These are phyloP conservation scores for Periconia sp. DNA, from an alignment of 2,329 filamentous ascomycete species.

Conservation along the genomic window DNA sequence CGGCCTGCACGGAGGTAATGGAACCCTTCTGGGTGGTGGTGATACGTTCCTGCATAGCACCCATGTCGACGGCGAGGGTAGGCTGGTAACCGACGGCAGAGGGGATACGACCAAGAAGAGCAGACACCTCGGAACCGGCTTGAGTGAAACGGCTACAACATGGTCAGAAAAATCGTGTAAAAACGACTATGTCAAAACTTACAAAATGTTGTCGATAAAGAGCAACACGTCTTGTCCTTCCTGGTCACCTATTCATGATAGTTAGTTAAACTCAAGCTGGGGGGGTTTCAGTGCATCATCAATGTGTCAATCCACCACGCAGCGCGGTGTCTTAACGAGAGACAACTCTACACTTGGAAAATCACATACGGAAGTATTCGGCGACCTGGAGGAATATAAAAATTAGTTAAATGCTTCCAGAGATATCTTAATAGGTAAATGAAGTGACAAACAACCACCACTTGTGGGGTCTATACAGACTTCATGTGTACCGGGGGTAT, in stretches of 20 bases:
- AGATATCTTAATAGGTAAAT: neutral
- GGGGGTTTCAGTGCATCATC: too few relatives aligned
- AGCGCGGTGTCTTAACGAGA: too few relatives aligned
- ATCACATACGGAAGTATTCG: constrained; percentile 71
- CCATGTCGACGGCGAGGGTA: constrained; percentile 39
- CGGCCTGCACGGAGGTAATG: constrained; percentile 99
- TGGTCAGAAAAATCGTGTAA: constrained; percentile 52
- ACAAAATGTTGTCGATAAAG: constrained; percentile 96
- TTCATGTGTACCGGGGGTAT: too few relatives aligned
- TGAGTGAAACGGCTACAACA: constrained; percentile 79
- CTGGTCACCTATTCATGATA: constrained; percentile 49
- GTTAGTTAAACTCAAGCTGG: too few relatives aligned
- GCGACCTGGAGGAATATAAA: constrained; percentile 58
- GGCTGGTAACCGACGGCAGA: constrained; percentile 97
- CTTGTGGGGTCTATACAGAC: too few relatives aligned
- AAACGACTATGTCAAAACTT: neutral
- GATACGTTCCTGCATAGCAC: constrained; percentile 91
- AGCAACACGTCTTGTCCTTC: constrained; percentile 95
- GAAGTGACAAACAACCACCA: neutral
- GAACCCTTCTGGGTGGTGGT: constrained; percentile 99
- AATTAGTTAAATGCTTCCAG: neutral
- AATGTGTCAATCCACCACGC: too few relatives aligned
- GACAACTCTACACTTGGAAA: too few relatives aligned
- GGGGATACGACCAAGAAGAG: constrained; percentile 97
- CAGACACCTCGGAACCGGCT: constrained; percentile 99